These are phyloP conservation scores for Ascosphaera apis DNA, from an alignment of 2,329 filamentous ascomycete genomes.

Conservation along the genomic window DNA sequence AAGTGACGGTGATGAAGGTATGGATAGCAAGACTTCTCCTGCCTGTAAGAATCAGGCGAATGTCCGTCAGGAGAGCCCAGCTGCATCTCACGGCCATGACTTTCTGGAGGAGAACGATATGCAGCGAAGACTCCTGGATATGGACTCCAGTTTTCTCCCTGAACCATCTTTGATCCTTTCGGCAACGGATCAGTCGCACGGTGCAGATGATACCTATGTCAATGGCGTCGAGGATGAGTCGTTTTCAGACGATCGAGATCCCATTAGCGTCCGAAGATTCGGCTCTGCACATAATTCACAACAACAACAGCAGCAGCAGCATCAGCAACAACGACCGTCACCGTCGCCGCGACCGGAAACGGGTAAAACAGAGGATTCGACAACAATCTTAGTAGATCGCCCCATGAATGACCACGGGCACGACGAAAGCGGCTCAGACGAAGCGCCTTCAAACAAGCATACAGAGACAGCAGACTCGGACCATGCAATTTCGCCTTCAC, in stretches of 20 bases:
- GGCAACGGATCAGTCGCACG: constrained; percentile 6
- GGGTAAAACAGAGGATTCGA: too few species aligned
- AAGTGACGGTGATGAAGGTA: too few species aligned
- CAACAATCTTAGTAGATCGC: too few species aligned
- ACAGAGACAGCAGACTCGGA: not conserved
- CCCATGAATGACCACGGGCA: too few species aligned
- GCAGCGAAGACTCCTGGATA: constrained; percentile 34
- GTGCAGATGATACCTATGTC: constrained; percentile 22
- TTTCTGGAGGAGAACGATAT: constrained; percentile 34
- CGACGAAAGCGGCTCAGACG: too few species aligned
- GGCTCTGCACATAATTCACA: too few species aligned
- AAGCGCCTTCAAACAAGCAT: constrained; percentile 3
- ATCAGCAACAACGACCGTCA: too few species aligned
- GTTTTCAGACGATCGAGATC: constrained; percentile 7
- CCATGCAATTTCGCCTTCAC: not conserved
- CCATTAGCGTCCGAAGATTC: constrained; percentile 12
- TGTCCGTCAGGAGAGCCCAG: constrained; percentile 9
- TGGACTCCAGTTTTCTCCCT: constrained; percentile 40
- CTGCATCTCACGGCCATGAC: constrained; percentile 17
- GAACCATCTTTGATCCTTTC: constrained; percentile 25
- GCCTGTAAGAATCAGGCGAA: not conserved
- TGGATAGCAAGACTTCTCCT: too few species aligned
- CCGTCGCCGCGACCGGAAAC: constrained; percentile 9
- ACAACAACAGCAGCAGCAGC: too few species aligned
- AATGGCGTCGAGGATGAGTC: constrained; percentile 19